Evolutionary conservation across 2,329 filamentous ascomycete species (phyloP), one percentile per base, ranked within the genome.

Genomic region (Sporothrix brunneoviolacea): DNA sequence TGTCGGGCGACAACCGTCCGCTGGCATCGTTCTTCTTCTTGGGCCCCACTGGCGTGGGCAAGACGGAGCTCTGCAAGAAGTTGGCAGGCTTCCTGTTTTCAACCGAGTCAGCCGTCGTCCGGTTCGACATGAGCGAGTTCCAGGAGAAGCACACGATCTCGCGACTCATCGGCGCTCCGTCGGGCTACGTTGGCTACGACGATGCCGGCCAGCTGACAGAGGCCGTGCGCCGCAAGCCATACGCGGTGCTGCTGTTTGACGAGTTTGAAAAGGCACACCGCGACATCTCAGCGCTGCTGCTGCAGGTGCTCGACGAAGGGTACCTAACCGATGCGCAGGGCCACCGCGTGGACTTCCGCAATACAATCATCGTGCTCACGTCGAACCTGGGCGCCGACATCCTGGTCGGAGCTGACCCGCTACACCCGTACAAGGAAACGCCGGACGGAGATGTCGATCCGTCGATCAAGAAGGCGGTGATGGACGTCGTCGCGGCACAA

Each of bases 101-200:
- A 1, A 95, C 89, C 2, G 88, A 95, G 60, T 82, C 83, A 24
- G 91, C 93, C 3, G 89, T 98, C 22, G 82, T 96, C 30, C 80
- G 93, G 30, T 97, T 97, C 67, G 93, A 97, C 67, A 97, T 97
- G 93, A 88, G 83, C 60, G 93, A 98, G 64, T 97, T 96, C 65
- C 90, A 95, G 64, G 93, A 97, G 65, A 95, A 95, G 67, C 91
- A 97, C 64, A 97, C 93, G 4, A 87, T 97, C 50, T 95, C 88
- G 24, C 80, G 91, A 16, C 78, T 97, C 28, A 96, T 97, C 58
- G 93, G 93, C 39, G 86, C 87, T 3, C 93, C 93, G 0, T 91
- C 93, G 6, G 91, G 91, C 19, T 97, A 97, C 62, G 87, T 97
- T 22, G 93, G 93, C 9, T 97, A 97, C 63, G 93, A 98, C 41